These are phyloP conservation scores for Hypoxylon trugodes DNA, from an alignment of 495 filamentous ascomycete species.

Conservation along the genomic window DNA sequence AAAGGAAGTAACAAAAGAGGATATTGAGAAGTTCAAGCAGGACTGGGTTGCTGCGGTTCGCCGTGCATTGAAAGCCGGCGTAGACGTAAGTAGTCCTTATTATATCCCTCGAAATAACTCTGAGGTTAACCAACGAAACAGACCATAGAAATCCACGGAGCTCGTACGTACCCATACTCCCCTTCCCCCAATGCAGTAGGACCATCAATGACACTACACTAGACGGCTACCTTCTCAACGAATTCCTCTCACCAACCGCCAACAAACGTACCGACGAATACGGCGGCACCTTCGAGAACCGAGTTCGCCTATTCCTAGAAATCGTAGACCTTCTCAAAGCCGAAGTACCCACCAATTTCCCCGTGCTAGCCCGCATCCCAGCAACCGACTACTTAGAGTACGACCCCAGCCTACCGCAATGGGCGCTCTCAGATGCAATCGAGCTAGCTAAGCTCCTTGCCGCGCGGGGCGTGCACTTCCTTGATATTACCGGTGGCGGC, in stretches of 20 bases:
- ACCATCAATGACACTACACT: not conserved
- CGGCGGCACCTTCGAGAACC: slow-evolving; percentile 65
- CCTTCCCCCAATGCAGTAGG: too few species aligned
- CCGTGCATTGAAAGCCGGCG: slow-evolving; percentile 64
- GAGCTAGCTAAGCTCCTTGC: slow-evolving; percentile 62
- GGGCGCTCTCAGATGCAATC: slow-evolving; percentile 66
- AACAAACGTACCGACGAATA: slow-evolving; percentile 71
- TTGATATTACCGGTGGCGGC: slow-evolving; percentile 69
- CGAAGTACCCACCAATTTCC: slow-evolving; percentile 62
- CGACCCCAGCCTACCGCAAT: slow-evolving; percentile 53
- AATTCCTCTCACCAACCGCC: slow-evolving; percentile 69
- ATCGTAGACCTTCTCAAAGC: slow-evolving; percentile 59
- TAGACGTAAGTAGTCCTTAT: slow-evolving; percentile 58
- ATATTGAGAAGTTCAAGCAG: slow-evolving; percentile 65
- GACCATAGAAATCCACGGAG: slow-evolving; percentile 64
- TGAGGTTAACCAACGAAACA: slow-evolving; percentile 47
- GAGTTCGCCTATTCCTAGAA: slow-evolving; percentile 64
- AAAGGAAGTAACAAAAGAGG: slow-evolving; percentile 61
- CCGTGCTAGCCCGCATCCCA: slow-evolving; percentile 69
- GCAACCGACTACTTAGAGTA: slow-evolving; percentile 70
- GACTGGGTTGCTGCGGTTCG: slow-evolving; percentile 63
- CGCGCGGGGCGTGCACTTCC: slow-evolving; percentile 65
- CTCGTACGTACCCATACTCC: slow-evolving; percentile 42
- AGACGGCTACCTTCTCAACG: slow-evolving; percentile 73
- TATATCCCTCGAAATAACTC: slow-evolving; percentile 47